These are phyloP conservation scores for Leccinum uliginosum DNA, from an alignment of 768 basidiomycete species.

Conservation along the genomic window DNA sequence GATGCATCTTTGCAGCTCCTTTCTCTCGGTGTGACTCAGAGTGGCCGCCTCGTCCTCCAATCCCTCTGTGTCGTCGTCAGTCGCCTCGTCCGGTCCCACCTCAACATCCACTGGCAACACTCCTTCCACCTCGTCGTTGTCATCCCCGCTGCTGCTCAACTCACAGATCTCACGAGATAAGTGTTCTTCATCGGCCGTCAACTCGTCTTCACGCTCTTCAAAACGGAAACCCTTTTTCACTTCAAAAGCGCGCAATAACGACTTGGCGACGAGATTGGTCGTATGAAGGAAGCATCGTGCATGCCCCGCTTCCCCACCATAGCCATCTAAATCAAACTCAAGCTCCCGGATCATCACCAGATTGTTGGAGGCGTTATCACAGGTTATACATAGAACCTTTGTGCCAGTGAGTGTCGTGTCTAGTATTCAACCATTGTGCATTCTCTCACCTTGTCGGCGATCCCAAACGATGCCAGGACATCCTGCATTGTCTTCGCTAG, in stretches of 20 bases:
- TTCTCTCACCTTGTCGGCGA: too few relatives aligned
- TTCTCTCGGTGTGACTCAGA: not conserved
- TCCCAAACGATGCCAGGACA: too few relatives aligned
- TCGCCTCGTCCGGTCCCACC: too few relatives aligned
- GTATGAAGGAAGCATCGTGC: not conserved
- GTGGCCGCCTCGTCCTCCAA: not conserved
- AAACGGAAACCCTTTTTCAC: not conserved
- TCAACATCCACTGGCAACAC: too few relatives aligned
- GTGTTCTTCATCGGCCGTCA: not conserved
- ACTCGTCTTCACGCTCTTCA: not conserved
- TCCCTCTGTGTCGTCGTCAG: not conserved
- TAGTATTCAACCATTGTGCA: too few relatives aligned
- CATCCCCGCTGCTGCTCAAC: not conserved
- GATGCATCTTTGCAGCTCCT: not conserved
- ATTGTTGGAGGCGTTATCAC: not conserved
- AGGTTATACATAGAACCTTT: not conserved
- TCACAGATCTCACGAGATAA: not conserved
- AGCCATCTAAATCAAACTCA: not conserved
- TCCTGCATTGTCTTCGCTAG: too few relatives aligned
- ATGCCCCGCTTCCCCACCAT: not conserved
- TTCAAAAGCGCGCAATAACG: not conserved
- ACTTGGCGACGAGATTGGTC: not conserved
- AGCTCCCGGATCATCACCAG: not conserved
- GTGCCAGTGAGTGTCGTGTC: too few relatives aligned
- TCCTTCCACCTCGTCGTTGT: too few relatives aligned